These are phyloP conservation scores for Firmiana major DNA, from an alignment of 345 rosid genomes.

Conservation along the genomic window DNA sequence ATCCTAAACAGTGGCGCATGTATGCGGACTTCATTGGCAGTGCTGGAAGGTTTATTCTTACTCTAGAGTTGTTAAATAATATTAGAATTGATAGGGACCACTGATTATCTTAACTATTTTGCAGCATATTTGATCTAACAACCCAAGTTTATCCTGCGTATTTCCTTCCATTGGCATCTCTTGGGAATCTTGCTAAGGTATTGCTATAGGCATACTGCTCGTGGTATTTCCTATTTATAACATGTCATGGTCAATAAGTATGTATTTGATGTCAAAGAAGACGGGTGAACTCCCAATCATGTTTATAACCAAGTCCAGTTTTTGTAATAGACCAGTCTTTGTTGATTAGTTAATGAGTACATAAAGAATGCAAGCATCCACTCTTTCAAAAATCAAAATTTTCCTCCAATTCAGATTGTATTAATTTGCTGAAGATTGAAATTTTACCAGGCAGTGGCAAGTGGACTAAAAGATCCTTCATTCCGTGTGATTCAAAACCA, in stretches of 20 bases:
- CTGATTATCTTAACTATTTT: conserved; percentile 20
- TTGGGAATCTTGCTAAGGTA: conserved; percentile 96
- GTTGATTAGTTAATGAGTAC: neutral
- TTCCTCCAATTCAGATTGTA: neutral
- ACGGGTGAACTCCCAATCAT: neutral
- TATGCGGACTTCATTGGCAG: conserved; percentile 99
- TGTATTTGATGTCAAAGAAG: neutral
- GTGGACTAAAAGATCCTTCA: conserved; percentile 95
- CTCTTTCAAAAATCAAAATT: neutral
- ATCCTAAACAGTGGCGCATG: conserved; percentile 99
- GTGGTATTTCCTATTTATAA: neutral
- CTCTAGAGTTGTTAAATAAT: conserved; percentile 11
- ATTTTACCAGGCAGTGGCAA: conserved; percentile 75
- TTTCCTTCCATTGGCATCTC: conserved; percentile 85
- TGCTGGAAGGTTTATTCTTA: conserved; percentile 69
- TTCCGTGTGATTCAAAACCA: conserved; percentile 90
- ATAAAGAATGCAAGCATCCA: neutral
- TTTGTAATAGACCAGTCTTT: neutral
- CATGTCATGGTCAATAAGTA: neutral
- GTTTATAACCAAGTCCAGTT: neutral
- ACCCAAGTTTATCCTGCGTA: conserved; percentile 90
- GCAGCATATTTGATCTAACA: conserved; percentile 87
- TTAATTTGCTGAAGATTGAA: conserved; percentile 4
- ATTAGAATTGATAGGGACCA: neutral
- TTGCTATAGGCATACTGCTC: neutral